Evolutionary conservation across 257 asterid species (phyloP).

Genomic region (Ajuga chamaepitys): DNA sequence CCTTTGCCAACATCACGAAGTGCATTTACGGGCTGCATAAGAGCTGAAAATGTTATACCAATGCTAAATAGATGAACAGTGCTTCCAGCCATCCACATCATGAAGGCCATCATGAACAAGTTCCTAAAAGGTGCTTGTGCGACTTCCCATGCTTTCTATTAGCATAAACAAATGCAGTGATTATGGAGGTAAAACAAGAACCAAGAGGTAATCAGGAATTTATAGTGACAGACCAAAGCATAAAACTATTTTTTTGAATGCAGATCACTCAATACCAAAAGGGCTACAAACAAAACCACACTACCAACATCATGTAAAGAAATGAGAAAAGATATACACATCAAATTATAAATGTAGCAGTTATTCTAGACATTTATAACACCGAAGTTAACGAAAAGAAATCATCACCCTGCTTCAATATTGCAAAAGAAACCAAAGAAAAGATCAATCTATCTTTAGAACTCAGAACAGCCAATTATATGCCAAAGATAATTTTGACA

Average conservation of each 20-base stretch:
- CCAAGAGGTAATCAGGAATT: neutral
- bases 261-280: neutral
- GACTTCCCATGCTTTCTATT: conserved; percentile 76
- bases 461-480: neutral
- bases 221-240: neutral
- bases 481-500: too few species aligned
- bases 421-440: neutral
- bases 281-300: neutral
- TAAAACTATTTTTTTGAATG: neutral
- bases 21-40: conserved; percentile 66
- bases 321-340: neutral
- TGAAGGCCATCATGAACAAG: conserved; percentile 70
- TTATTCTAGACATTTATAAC: neutral
- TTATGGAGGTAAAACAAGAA: neutral
- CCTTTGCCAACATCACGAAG: conserved; percentile 72
- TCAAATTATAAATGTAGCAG: neutral
- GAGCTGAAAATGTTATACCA: conserved; percentile 75
- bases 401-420: neutral
- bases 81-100: conserved; percentile 89
- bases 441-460: neutral
- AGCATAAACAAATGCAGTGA: neutral
- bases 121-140: conserved; percentile 75
- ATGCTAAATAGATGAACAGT: conserved; percentile 72
- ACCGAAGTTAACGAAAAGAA: neutral
- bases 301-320: neutral